phyloP scores from a whole-genome alignment of 495 filamentous ascomycete genomes.

The Corynascus novoguineensis region DNA sequence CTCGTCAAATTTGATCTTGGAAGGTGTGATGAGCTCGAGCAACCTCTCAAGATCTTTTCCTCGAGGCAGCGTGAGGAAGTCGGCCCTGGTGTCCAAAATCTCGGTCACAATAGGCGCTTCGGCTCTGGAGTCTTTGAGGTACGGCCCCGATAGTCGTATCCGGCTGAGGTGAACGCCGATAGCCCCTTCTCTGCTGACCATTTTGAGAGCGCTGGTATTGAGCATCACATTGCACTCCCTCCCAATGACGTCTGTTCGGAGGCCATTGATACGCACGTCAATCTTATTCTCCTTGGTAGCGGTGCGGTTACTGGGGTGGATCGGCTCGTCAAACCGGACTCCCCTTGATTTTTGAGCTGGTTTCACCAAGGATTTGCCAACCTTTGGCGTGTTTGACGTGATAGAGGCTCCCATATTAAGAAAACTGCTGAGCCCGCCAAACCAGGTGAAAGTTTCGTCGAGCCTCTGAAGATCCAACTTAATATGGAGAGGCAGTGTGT shows the following conservation, averaged over 20 bases:
- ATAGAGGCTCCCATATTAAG: constrained; percentile 83
- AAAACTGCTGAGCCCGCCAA: constrained; percentile 89
- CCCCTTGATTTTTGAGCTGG: constrained; percentile 45
- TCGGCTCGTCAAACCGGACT: constrained; percentile 66
- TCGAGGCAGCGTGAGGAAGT: constrained; percentile 67
- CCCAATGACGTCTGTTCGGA: constrained; percentile 66
- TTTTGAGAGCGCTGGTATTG: constrained; percentile 72
- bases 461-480: constrained; percentile 72
- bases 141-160: constrained; percentile 66
- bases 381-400: constrained; percentile 60
- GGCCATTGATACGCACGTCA: constrained; percentile 69
- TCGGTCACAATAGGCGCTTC: constrained; percentile 47
- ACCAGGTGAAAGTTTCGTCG: constrained; percentile 81
- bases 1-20: constrained; percentile 83
- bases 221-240: constrained; percentile 67
- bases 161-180: constrained; percentile 69
- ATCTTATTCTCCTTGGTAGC: constrained; percentile 57
- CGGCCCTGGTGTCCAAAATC: constrained; percentile 61
- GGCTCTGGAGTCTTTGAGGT: constrained; percentile 43
- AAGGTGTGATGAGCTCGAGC: constrained; percentile 81
- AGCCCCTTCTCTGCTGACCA: constrained; percentile 64
- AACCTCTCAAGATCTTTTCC: constrained; percentile 76
- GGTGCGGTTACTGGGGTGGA: constrained; percentile 41
- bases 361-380: constrained; percentile 35
- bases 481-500: constrained; percentile 73